These are phyloP conservation scores for Candida sojae DNA, from an alignment of 1,139 yeast species.

Conservation along the genomic window DNA sequence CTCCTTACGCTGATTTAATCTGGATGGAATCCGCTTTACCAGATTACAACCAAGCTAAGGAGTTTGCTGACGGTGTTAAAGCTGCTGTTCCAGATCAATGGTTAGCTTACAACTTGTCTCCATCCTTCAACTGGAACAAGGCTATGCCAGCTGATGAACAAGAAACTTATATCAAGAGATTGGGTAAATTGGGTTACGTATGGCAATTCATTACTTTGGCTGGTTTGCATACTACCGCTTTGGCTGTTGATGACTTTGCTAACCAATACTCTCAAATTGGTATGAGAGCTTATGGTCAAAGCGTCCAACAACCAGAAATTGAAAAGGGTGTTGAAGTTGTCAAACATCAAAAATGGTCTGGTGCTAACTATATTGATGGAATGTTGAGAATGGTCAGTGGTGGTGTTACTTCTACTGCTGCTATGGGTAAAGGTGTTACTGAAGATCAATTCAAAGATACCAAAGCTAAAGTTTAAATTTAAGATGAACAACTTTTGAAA, in stretches of 20 bases:
- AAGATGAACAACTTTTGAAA: not conserved
- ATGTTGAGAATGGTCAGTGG: slow-evolving; percentile 89
- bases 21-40: slow-evolving; percentile 99
- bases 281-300: slow-evolving; percentile 93
- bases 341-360: slow-evolving; percentile 99
- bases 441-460: slow-evolving; percentile 84
- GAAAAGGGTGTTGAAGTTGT: slow-evolving; percentile 91
- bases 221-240: slow-evolving; percentile 94
- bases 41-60: slow-evolving; percentile 90
- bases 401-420: slow-evolving; percentile 94
- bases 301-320: slow-evolving; percentile 86
- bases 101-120: slow-evolving; percentile 95
- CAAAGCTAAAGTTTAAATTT: slow-evolving; percentile 5
- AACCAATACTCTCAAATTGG: slow-evolving; percentile 78
- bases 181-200: slow-evolving; percentile 87
- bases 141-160: slow-evolving; percentile 90
- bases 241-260: slow-evolving; percentile 86
- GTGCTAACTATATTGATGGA: slow-evolving; percentile 95
- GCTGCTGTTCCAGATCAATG: slow-evolving; percentile 83
- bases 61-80: slow-evolving; percentile 90
- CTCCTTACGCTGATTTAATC: slow-evolving; percentile 93
- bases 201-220: slow-evolving; percentile 99
- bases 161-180: slow-evolving; percentile 84
- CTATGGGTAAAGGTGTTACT: slow-evolving; percentile 98
- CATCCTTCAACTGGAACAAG: slow-evolving; percentile 96